Evolutionary conservation across 495 filamentous ascomycete species (phyloP).

Genomic region (Aspergillus conjunctus): DNA sequence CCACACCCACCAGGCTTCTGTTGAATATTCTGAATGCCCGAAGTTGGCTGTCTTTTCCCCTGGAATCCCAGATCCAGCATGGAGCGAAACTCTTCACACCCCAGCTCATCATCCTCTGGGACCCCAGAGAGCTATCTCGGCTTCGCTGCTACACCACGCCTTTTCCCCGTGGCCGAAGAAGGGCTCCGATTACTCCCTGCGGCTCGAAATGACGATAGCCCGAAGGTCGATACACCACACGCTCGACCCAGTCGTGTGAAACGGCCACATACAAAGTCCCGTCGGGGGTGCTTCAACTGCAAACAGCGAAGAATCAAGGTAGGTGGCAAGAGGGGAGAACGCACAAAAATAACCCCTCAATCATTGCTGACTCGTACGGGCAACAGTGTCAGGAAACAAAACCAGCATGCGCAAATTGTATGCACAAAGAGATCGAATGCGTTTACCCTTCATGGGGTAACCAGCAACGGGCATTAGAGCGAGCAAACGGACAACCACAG

Average conservation of each 20-base stretch:
- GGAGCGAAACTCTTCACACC: neutral
- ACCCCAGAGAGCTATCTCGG: neutral
- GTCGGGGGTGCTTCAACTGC: conserved; percentile 36
- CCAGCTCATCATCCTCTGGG: neutral
- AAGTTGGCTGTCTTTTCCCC: neutral
- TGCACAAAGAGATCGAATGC: conserved; percentile 57
- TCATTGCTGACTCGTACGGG: neutral
- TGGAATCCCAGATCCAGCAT: neutral
- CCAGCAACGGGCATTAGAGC: neutral
- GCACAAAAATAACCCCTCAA: neutral
- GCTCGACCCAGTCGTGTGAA: neutral
- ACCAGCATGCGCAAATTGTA: conserved; percentile 61
- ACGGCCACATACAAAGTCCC: conserved; percentile 7
- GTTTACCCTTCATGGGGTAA: conserved; percentile 53
- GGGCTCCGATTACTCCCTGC: neutral
- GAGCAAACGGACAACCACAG: neutral
- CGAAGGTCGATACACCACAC: neutral
- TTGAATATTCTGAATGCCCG: too few species aligned
- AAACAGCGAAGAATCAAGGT: conserved; percentile 63
- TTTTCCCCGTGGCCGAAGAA: neutral
- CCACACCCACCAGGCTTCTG: too few species aligned
- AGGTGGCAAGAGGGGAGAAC: neutral
- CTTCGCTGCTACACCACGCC: neutral
- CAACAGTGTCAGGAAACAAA: conserved; percentile 56
- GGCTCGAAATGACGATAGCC: neutral